phyloP scores from a whole-genome alignment of 2,329 filamentous ascomycete species.

The Cordyceps fumosorosea region DNA sequence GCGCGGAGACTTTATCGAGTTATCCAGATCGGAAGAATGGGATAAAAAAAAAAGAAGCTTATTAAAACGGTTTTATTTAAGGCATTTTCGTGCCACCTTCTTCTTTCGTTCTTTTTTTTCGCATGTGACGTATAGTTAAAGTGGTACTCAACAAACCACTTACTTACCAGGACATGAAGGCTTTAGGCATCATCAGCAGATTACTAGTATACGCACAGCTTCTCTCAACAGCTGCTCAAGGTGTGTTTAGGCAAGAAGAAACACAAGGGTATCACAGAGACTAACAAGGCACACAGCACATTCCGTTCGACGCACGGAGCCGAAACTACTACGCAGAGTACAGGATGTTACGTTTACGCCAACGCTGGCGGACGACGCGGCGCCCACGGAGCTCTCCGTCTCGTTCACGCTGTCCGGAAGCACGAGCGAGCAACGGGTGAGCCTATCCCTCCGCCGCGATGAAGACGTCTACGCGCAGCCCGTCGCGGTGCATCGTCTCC shows the following conservation, averaged over 20 bases:
- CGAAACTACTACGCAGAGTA: background rate
- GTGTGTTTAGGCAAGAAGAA: background rate
- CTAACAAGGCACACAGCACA: background rate
- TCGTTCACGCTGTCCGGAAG: background rate
- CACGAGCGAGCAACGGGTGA: background rate
- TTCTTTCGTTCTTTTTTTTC: background rate
- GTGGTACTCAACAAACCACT: background rate
- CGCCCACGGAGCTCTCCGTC: background rate
- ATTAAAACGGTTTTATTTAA: background rate
- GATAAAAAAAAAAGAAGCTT: background rate
- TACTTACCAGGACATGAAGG: background rate
- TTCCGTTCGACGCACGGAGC: background rate
- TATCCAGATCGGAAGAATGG: background rate
- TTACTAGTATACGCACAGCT: constrained; percentile 8
- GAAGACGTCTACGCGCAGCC: constrained; percentile 14
- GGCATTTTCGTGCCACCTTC: background rate
- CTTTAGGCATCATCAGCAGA: background rate
- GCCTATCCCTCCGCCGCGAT: constrained; percentile 9
- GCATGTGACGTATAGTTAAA: background rate
- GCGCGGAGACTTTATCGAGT: background rate
- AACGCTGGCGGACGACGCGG: background rate
- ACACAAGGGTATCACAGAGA: background rate
- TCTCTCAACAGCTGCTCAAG: background rate
- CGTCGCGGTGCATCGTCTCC: constrained; percentile 8
- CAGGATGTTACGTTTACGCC: constrained; percentile 5